A percentile compares a stretch with the other conserved stretches of the same genome.
Evolutionary conservation across 345 rosid species (phyloP).

Genomic region (Linum tenue): DNA sequence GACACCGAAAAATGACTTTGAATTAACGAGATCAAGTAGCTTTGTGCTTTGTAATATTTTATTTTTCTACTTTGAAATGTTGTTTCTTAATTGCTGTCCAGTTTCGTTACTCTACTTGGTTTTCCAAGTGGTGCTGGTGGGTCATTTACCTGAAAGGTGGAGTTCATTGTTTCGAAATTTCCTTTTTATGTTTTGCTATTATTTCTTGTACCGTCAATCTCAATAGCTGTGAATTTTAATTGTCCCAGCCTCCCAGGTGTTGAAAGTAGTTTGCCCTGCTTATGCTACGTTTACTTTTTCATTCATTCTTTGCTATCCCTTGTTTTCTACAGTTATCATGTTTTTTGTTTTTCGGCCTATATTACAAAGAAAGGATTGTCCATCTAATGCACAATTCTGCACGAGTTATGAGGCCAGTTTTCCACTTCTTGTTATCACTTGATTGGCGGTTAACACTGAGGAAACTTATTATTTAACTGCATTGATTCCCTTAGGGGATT

Average conservation of each 20-base stretch:
- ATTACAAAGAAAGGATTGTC: not conserved
- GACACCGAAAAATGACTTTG: not conserved
- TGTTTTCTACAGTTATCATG: too few species aligned
- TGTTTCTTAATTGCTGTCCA: not conserved
- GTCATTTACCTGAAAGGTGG: too few species aligned
- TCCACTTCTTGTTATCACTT: not conserved
- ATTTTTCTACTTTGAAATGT: not conserved
- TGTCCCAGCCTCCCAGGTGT: too few species aligned
- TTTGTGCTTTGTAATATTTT: not conserved
- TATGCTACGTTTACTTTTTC: too few species aligned
- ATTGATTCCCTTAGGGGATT: not conserved
- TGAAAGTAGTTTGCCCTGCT: too few species aligned
- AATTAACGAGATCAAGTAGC: not conserved
- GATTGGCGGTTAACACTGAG: not conserved
- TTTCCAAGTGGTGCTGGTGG: not conserved
- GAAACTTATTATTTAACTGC: too few species aligned
- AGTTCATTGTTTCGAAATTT: too few species aligned
- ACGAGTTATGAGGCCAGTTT: not conserved
- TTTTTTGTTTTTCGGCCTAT: not conserved
- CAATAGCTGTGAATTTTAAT: too few species aligned
- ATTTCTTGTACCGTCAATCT: too few species aligned
- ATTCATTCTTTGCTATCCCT: too few species aligned
- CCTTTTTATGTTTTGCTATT: too few species aligned
- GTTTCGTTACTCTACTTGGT: not conserved
- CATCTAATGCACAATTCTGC: not conserved